Percentiles rank a stretch among this genome's conserved stretches.
phyloP scores from a whole-genome alignment of 1,284 basidiomycete genomes.

The Ustanciosporium gigantosporum region DNA sequence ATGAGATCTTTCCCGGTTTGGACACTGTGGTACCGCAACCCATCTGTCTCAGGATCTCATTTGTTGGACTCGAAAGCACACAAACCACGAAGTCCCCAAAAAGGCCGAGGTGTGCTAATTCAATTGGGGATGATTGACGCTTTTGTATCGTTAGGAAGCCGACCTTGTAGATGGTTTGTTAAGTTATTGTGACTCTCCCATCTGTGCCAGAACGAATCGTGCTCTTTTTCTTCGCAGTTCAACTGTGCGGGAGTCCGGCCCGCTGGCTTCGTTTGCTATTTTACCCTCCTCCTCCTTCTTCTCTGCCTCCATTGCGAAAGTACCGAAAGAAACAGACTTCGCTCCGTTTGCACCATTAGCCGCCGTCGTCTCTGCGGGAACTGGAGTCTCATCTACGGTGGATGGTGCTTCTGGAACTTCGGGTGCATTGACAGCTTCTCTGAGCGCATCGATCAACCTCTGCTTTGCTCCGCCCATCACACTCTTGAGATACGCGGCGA shows the following conservation, averaged over 20 bases:
- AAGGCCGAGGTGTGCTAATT: too few species aligned
- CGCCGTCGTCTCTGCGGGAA: background rate
- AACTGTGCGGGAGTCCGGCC: slow-evolving; percentile 13
- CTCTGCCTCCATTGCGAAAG: slow-evolving; percentile 23
- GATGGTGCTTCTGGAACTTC: slow-evolving; percentile 7
- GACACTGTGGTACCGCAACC: too few species aligned
- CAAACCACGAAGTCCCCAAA: too few species aligned
- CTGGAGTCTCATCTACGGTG: background rate
- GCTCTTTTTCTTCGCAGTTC: slow-evolving; percentile 23
- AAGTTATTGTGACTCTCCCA: slow-evolving; percentile 12
- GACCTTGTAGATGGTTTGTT: too few species aligned
- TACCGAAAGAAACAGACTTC: slow-evolving; percentile 35
- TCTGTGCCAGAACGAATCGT: slow-evolving; percentile 12
- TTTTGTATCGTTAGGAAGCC: too few species aligned
- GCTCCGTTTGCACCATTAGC: background rate
- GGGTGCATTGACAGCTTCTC: slow-evolving; percentile 27
- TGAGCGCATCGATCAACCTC: slow-evolving; percentile 28
- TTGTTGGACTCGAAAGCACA: too few species aligned
- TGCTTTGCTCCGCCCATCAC: slow-evolving; percentile 35
- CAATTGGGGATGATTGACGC: too few species aligned
- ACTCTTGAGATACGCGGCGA: slow-evolving; percentile 32
- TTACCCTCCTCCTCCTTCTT: slow-evolving; percentile 8
- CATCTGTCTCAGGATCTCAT: too few species aligned
- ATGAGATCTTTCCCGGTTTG: too few species aligned
- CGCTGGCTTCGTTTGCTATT: background rate